Evolutionary conservation across 257 asterid species (phyloP).

Genomic region (Ajuga chamaepitys): DNA sequence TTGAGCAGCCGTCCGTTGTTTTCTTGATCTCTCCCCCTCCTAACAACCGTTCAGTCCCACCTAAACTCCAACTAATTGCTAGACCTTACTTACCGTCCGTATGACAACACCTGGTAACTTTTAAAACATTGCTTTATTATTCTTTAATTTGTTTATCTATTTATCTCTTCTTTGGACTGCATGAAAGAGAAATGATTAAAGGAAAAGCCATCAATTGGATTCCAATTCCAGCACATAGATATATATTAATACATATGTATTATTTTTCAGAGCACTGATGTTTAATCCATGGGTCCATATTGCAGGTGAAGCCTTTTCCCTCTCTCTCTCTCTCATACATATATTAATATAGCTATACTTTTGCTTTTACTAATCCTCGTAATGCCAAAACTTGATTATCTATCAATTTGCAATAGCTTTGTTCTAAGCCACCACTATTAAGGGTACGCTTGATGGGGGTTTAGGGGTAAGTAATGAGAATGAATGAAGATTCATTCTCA

Average conservation of each 20-base stretch:
- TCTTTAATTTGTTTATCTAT: not conserved
- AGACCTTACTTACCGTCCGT: too few relatives aligned
- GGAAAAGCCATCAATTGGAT: constrained; percentile 37
- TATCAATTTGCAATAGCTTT: constrained; percentile 6
- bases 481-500: too few relatives aligned
- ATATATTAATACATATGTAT: too few relatives aligned
- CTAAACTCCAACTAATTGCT: too few relatives aligned
- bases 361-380: constrained; percentile 19
- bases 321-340: not conserved
- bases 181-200: constrained; percentile 44
- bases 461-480: too few relatives aligned
- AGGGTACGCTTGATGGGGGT: too few relatives aligned
- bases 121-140: too few relatives aligned
- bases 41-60: too few relatives aligned
- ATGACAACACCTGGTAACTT: too few relatives aligned
- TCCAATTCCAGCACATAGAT: constrained; percentile 37
- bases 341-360: not conserved
- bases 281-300: constrained; percentile 11
- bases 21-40: too few relatives aligned
- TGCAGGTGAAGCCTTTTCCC: constrained; percentile 17
- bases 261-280: constrained; percentile 26
- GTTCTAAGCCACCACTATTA: not conserved
- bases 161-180: constrained; percentile 6
- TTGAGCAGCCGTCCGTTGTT: too few relatives aligned
- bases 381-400: constrained; percentile 19